Percentiles rank a stretch among this genome's conserved stretches.
phyloP scores from a whole-genome alignment of 441 rosid species.

The Euphorbia schlechtendalii region DNA sequence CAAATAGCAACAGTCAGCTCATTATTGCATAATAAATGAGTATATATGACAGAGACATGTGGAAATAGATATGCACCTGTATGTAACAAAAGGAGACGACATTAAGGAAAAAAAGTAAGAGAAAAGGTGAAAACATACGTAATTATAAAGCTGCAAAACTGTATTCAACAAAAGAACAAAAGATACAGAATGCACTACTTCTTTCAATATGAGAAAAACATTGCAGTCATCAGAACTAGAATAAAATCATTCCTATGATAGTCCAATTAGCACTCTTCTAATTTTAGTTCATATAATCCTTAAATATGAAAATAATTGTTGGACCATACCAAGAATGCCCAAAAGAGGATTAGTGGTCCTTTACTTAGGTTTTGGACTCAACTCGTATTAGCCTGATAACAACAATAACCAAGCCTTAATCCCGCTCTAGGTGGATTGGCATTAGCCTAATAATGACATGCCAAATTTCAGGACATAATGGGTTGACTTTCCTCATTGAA shows the following conservation, averaged over 20 bases:
- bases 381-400: neutral
- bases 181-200: conserved; percentile 3
- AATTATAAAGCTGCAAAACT: too few species aligned
- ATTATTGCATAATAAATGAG: neutral
- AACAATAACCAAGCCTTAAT: neutral
- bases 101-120: too few species aligned
- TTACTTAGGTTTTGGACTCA: neutral
- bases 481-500: neutral
- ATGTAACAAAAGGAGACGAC: too few species aligned
- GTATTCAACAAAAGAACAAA: too few species aligned
- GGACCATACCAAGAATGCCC: neutral
- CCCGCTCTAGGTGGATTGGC: too few species aligned
- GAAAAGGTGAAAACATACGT: too few species aligned
- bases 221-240: neutral
- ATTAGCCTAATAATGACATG: too few species aligned
- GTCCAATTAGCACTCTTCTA: neutral
- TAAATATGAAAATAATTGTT: neutral
- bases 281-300: neutral
- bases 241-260: neutral
- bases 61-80: neutral
- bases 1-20: neutral
- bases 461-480: neutral
- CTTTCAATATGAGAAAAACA: neutral
- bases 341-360: neutral
- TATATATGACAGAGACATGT: neutral